Evolutionary conservation across 192 early-diverging fungal species (phyloP), one percentile per base, ranked within the genome.

Genomic region (Phlyctochytrium bullatum): DNA sequence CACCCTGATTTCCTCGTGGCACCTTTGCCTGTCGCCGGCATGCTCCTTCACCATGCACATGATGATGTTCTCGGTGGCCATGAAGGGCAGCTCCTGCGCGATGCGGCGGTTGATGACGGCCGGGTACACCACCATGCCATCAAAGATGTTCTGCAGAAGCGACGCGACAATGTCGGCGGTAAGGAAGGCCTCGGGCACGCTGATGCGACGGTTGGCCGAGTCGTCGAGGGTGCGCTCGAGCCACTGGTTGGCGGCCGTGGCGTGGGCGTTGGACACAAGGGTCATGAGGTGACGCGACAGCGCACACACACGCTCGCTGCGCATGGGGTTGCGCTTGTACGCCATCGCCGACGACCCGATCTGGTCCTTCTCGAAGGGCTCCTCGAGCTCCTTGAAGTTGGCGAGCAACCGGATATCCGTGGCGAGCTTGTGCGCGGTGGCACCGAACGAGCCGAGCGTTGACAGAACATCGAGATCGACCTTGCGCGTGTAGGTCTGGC

Each of bases 41-140:
- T 30, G 20, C 74, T 88, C 90, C 83, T 94, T 93, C 40, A 97
- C 95, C 89, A 97, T 94, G 34, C 92, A 95, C 95, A 98, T 98
- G 78, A 98, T 98, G 58, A 98, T 85, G 80, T 98, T 98, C 77
- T 98, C 97, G 25, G 97, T 98, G n/a, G 97, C 97, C 97, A 97
- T 98, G 78, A 98, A 98, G 53, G 97, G 97, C 40, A 98, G 80
- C 76, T 98, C 97, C 78, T 94, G 92, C 61, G 76, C 64, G 77
- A 98, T 97, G 33, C 93, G 88, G 36, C 91, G 88, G 34, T 80
- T 85, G 76, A 98, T 98, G 36, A 96, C 92, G 76, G 92, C 85
- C 56, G 95, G 95, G 76, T 98, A 98, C 0, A 98, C 97, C 1
- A 98, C 97, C 76, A 98, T 83, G 34, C 97, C 97, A 66, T 95